Evolutionary conservation across 805 yeast genomes (phyloP).

Genomic region (Diddensiella santjacobensis): DNA sequence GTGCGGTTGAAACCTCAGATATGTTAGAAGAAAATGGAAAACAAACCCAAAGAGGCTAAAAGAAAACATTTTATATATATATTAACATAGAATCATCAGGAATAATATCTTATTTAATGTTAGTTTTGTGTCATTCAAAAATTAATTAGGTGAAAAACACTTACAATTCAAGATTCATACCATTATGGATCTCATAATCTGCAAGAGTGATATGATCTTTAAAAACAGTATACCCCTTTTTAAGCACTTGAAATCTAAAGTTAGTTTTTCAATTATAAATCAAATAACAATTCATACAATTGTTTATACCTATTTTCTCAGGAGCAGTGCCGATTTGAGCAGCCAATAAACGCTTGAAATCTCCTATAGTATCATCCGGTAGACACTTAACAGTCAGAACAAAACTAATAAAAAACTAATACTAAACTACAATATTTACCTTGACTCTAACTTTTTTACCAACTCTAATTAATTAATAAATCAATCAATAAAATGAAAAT

Average conservation of each 20-base stretch:
- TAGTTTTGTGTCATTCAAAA: background rate
- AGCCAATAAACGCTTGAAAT: conserved; percentile 78
- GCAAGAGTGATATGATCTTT: conserved; percentile 89
- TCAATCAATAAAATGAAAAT: conserved; percentile 15
- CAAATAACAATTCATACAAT: background rate
- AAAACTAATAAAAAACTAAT: background rate
- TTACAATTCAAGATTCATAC: conserved; percentile 80
- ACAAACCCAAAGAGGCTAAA: conserved; percentile 26
- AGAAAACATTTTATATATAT: background rate
- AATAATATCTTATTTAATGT: background rate
- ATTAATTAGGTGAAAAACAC: conserved; percentile 12
- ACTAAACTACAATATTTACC: conserved; percentile 20
- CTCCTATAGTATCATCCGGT: conserved; percentile 81
- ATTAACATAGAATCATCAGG: background rate
- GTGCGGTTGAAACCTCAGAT: conserved; percentile 39
- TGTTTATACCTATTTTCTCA: conserved; percentile 41
- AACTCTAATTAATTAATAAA: no score
- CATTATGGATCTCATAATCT: conserved; percentile 93
- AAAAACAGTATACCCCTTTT: conserved; percentile 78
- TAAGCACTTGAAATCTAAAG: conserved; percentile 49
- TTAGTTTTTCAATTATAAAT: no score
- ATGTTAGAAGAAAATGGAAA: conserved; percentile 17
- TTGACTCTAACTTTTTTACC: conserved; percentile 88
- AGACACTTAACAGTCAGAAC: conserved; percentile 46
- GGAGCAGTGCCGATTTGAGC: conserved; percentile 76